Evolutionary conservation across 306 rosid genomes (phyloP), one percentile per base, ranked within the genome.

Genomic region (Fragaria vesca): DNA sequence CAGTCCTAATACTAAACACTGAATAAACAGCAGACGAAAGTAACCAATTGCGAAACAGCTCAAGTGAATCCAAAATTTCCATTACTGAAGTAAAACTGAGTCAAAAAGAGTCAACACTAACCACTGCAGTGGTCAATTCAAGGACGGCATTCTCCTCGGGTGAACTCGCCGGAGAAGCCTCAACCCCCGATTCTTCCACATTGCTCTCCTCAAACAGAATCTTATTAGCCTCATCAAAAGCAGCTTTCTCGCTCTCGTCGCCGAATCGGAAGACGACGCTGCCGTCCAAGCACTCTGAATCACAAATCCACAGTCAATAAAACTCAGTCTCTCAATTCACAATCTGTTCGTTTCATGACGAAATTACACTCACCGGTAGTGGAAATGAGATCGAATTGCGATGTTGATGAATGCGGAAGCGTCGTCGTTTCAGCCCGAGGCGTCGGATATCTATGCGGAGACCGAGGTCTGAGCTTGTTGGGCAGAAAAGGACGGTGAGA

Each of bases 181-280:
- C 28, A 30, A 50, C 20, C 17, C 30, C 45, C 36, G 60, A 28
- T 24, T 6, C 66, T 10, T 60, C 36, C 66, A 26, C 66, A 60
- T 60, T 60, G 18, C 66, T 60, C 13, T 40, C 54, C 18, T 12
- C 72, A 20, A 62, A 38, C 66, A 5, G n/a, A 18, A 12, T 46
- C 54, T 17, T 51, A 17, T 1, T 13, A 54, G 38, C 11, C 12
- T 32, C 69, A 40, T 71, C 66, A 40, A 28, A 9, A 8, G 78
- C 74, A 20, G 65, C 76, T 79, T 81, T 77, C 78, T 86, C 78
- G 77, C 82, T 58, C 83, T 85, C 87, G 30, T 68, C 81, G 28
- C 81, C 92, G 60, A 91, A 91, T 46, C 78, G 83, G 81, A 87
- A 91, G 55, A 91, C 0, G 69, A 89, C 30, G 79, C 88, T 91